Conservation (phyloP, 2,329 filamentous ascomycete species). For the Metarhizium album region DNA sequence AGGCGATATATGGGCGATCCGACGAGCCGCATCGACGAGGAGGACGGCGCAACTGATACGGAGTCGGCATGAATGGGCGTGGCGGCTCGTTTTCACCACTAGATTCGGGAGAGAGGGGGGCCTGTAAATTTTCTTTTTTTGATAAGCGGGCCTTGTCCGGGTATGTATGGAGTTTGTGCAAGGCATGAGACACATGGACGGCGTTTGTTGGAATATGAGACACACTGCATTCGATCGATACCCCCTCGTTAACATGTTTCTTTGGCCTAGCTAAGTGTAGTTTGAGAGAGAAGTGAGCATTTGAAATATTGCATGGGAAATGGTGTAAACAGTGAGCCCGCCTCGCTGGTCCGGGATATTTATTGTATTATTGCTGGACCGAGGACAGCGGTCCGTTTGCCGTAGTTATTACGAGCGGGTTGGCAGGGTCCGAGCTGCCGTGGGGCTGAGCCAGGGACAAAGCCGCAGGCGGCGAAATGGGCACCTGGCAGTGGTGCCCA, state of each 20-base stretch:
- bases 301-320: not conserved
- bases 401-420: too few species aligned
- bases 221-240: conserved; percentile 10
- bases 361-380: too few species aligned
- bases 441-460: too few species aligned
- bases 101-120: not conserved
- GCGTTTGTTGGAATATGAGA: conserved; percentile 10
- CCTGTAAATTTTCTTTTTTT: not conserved
- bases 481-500: too few species aligned
- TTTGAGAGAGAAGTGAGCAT: not conserved
- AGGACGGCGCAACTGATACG: conserved; percentile 16
- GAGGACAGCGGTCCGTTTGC: too few species aligned
- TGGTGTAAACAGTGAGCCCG: not conserved
- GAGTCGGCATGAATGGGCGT: not conserved
- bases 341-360: too few species aligned
- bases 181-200: conserved; percentile 1
- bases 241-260: conserved; percentile 7
- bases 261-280: not conserved
- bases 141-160: not conserved
- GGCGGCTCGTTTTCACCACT: not conserved
- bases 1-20: conserved; percentile 23
- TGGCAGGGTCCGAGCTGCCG: too few species aligned
- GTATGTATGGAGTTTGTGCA: not conserved
- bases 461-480: too few species aligned
- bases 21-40: conserved; percentile 26